Evolutionary conservation across 148 eudicot species (phyloP).

Genomic region (Nepenthes mirabilis): DNA sequence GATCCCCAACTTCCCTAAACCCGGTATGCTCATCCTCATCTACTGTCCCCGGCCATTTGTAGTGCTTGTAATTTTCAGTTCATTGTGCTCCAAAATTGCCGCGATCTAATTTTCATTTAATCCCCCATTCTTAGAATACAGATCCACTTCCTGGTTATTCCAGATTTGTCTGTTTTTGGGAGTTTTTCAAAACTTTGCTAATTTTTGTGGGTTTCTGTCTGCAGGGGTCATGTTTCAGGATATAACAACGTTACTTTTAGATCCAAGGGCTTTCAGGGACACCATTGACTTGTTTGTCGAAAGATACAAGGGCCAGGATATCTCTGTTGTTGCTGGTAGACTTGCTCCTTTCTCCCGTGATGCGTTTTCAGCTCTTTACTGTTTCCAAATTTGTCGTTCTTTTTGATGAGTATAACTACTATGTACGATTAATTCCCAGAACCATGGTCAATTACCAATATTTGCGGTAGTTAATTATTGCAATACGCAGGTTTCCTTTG

Average conservation of each 20-base stretch:
- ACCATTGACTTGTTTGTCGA: conserved; percentile 95
- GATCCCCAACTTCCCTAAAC: conserved; percentile 82
- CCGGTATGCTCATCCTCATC: conserved; percentile 29
- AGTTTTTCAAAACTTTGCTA: not conserved
- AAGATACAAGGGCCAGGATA: conserved; percentile 60
- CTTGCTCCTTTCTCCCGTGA: conserved; percentile 1
- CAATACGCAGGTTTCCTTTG: too few species aligned
- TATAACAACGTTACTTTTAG: conserved; percentile 85
- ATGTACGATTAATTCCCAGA: too few species aligned
- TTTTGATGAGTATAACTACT: too few species aligned
- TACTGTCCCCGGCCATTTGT: not conserved
- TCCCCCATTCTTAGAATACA: not conserved
- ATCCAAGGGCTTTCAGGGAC: conserved; percentile 84
- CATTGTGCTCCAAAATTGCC: too few species aligned
- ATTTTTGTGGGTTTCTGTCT: not conserved
- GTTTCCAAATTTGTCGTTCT: too few species aligned
- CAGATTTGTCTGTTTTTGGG: not conserved
- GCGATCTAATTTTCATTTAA: too few species aligned
- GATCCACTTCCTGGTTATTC: not conserved
- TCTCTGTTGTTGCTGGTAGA: conserved; percentile 81
- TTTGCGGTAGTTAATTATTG: too few species aligned
- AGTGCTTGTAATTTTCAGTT: not conserved
- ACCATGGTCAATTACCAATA: too few species aligned
- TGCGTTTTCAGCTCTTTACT: not conserved
- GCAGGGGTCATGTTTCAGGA: conserved; percentile 87